phyloP scores from a whole-genome alignment of 768 basidiomycete genomes.

The Roridomyces roridus region DNA sequence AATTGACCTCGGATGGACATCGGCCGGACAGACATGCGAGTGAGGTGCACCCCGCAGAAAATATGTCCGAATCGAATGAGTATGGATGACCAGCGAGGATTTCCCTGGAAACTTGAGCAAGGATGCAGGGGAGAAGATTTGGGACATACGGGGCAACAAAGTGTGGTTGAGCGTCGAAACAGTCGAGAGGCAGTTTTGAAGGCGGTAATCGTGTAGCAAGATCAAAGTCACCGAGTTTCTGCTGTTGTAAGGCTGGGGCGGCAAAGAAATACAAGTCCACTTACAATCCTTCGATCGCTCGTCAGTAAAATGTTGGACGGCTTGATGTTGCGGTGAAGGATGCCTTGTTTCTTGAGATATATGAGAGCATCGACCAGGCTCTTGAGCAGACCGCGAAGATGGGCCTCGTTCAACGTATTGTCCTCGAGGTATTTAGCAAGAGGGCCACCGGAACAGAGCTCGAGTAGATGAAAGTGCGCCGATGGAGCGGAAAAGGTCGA shows the following conservation, averaged over 20 bases:
- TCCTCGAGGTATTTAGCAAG: conserved; percentile 38
- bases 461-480: conserved; percentile 46
- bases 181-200: conserved; percentile 24
- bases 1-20: conserved; percentile 39
- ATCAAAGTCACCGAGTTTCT: conserved; percentile 56
- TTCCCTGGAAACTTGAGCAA: conserved; percentile 39
- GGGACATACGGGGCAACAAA: conserved; percentile 48
- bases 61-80: conserved; percentile 47
- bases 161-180: conserved; percentile 28
- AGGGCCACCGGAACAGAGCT: conserved; percentile 50
- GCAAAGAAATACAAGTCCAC: conserved; percentile 17
- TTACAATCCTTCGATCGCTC: conserved; percentile 45
- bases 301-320: conserved; percentile 47
- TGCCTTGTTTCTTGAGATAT: conserved; percentile 47
- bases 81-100: conserved; percentile 37
- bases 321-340: conserved; percentile 52
- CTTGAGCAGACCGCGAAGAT: conserved; percentile 44
- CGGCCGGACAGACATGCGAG: conserved; percentile 42
- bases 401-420: conserved; percentile 36
- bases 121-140: too few relatives aligned
- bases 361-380: conserved; percentile 47
- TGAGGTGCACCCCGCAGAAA: conserved; percentile 54
- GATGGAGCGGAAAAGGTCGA: conserved; percentile 41
- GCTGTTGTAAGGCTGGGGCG: not conserved
- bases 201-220: conserved; percentile 38